phyloP scores from a whole-genome alignment of 371 early-diverging fungal genomes.

The Mucor lusitanicus region DNA sequence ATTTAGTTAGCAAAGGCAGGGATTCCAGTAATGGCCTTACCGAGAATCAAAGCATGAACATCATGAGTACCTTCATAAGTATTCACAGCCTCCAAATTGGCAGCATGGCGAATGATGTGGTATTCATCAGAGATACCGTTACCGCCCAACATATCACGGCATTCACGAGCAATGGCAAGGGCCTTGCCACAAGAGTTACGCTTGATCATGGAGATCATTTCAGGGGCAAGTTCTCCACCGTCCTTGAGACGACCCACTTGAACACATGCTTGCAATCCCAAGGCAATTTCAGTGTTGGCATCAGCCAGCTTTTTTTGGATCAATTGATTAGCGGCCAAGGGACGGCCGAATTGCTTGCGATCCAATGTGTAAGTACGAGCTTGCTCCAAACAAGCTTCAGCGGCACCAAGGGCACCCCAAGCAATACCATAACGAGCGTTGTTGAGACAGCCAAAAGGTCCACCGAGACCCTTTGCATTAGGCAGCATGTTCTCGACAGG shows the following conservation, averaged over 20 bases:
- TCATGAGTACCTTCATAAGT: conserved; percentile 98
- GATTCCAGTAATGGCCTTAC: conserved; percentile 95
- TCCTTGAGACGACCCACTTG: conserved; percentile 97
- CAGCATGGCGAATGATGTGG: conserved; percentile 94
- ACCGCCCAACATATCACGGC: conserved; percentile 88
- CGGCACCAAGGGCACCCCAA: conserved; percentile 98
- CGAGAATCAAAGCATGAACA: conserved; percentile 94
- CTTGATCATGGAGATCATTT: conserved; percentile 97
- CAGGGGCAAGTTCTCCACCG: conserved; percentile 80
- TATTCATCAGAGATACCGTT: conserved; percentile 98
- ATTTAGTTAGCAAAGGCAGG: conserved; percentile 64
- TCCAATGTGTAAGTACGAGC: conserved; percentile 92
- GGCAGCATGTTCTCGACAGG: conserved; percentile 91
- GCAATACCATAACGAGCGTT: conserved; percentile 98
- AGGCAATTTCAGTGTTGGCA: conserved; percentile 91
- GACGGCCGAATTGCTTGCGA: conserved; percentile 90
- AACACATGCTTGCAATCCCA: conserved; percentile 89
- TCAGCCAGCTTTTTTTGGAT: conserved; percentile 97
- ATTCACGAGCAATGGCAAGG: conserved; percentile 87
- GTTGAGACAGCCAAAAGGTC: conserved; percentile 97
- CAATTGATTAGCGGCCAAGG: conserved; percentile 94
- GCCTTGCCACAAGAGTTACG: conserved; percentile 97
- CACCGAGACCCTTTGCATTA: conserved; percentile 88
- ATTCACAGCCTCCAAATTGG: conserved; percentile 95
- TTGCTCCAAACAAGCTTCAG: conserved; percentile 88